phyloP scores from a whole-genome alignment of 2,329 filamentous ascomycete species.

The Sclerotinia borealis region DNA sequence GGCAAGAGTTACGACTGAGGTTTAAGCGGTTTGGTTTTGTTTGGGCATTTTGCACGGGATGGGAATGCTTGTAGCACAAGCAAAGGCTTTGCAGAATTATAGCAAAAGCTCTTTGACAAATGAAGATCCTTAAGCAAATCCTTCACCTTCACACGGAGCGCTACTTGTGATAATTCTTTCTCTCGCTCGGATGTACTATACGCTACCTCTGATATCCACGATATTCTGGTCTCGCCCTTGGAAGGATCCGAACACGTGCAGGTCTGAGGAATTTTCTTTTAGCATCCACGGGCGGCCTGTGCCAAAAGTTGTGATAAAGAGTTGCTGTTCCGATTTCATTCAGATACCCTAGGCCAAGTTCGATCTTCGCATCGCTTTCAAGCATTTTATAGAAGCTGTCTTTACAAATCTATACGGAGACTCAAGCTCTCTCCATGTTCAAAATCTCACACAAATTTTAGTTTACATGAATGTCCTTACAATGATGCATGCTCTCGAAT shows the following conservation, averaged over 20 bases:
- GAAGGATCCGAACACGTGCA: neutral
- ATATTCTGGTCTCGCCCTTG: neutral
- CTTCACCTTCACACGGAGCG: conserved; percentile 3
- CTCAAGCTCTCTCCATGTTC: neutral
- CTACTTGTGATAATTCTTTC: conserved; percentile 6
- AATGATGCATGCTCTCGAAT: neutral
- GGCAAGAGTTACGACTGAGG: conserved; percentile 97
- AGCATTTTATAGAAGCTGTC: neutral
- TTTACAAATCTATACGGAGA: neutral
- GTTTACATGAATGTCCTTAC: neutral
- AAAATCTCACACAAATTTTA: neutral
- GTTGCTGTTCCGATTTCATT: neutral
- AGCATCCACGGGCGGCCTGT: neutral
- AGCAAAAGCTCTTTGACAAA: conserved; percentile 32
- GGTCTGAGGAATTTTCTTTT: neutral
- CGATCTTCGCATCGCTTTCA: neutral
- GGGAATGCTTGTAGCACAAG: conserved; percentile 31
- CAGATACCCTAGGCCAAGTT: neutral
- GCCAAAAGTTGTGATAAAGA: neutral
- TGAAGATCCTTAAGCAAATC: conserved; percentile 26
- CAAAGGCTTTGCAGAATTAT: conserved; percentile 29
- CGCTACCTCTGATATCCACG: neutral
- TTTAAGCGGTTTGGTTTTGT: conserved; percentile 41
- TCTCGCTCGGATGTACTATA: neutral
- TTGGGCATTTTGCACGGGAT: conserved; percentile 32